Conservation (phyloP, 345 rosid genomes). For the Brassica incana region DNA sequence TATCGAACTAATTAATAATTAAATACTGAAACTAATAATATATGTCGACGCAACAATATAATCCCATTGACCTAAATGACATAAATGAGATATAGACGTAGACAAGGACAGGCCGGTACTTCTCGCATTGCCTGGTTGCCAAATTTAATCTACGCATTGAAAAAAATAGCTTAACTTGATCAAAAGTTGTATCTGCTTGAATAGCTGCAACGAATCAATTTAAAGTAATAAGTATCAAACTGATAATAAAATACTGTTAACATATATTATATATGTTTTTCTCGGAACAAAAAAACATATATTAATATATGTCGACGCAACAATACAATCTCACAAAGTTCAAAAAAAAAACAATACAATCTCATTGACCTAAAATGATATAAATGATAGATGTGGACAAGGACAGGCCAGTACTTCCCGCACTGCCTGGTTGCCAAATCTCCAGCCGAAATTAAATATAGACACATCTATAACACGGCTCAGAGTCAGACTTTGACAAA, state of each 20-base stretch:
- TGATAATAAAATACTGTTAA: neutral
- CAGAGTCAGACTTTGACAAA: neutral
- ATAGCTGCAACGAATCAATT: neutral
- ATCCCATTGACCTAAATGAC: neutral
- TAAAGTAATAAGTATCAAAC: neutral
- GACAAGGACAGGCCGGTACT: slow-evolving; percentile 13
- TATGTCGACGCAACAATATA: slow-evolving; percentile 26
- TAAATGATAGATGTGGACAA: slow-evolving; percentile 23
- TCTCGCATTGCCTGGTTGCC: neutral
- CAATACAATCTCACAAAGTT: slow-evolving; percentile 1
- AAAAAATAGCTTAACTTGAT: neutral
- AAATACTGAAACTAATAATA: neutral
- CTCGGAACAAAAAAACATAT: neutral
- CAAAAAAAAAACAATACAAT: neutral
- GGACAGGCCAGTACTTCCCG: slow-evolving; percentile 4
- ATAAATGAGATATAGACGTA: slow-evolving; percentile 2
- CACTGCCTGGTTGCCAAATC: neutral
- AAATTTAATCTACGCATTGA: neutral
- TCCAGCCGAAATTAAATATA: neutral
- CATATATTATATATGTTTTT: neutral
- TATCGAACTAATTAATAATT: slow-evolving; percentile 1
- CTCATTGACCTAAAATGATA: neutral
- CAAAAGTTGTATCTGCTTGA: neutral
- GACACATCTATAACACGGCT: slow-evolving; percentile 12
- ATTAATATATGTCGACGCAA: slow-evolving; percentile 25